Conservation (phyloP, 768 basidiomycete species). For the Lepiota subincarnata region DNA sequence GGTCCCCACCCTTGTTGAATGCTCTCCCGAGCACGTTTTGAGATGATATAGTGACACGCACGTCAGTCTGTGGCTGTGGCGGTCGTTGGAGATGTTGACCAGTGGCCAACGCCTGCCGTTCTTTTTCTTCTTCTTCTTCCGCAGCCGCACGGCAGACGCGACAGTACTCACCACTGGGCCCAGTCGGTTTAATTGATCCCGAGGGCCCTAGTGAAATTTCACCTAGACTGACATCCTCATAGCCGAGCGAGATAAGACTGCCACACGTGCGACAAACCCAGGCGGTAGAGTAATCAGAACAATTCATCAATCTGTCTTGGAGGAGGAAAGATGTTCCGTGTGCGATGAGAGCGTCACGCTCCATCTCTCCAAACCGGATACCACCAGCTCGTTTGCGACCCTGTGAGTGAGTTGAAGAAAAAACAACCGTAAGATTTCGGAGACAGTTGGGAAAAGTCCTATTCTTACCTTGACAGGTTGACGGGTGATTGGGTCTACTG, state of each 20-base stretch:
- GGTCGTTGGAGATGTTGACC: conserved; percentile 44
- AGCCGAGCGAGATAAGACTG: conserved; percentile 92
- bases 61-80: conserved; percentile 42
- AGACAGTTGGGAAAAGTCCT: neutral
- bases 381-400: conserved; percentile 98
- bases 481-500: conserved; percentile 91
- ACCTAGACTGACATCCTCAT: conserved; percentile 81
- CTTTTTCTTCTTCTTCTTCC: conserved; percentile 58
- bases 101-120: conserved; percentile 55
- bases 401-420: conserved; percentile 32
- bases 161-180: conserved; percentile 91
- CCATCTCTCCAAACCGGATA: conserved; percentile 99
- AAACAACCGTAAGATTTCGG: neutral
- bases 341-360: conserved; percentile 96
- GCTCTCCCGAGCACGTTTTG: conserved; percentile 59
- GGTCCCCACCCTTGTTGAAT: conserved; percentile 68
- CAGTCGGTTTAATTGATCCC: conserved; percentile 51
- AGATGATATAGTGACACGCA: conserved; percentile 63
- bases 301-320: conserved; percentile 99
- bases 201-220: conserved; percentile 51
- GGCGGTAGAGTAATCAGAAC: conserved; percentile 98
- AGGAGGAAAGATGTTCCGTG: conserved; percentile 98
- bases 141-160: conserved; percentile 80
- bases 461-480: conserved; percentile 89
- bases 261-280: conserved; percentile 99